Evolutionary conservation across 179 eudicot genomes (phyloP).

Genomic region (Gypsophila paniculata): DNA sequence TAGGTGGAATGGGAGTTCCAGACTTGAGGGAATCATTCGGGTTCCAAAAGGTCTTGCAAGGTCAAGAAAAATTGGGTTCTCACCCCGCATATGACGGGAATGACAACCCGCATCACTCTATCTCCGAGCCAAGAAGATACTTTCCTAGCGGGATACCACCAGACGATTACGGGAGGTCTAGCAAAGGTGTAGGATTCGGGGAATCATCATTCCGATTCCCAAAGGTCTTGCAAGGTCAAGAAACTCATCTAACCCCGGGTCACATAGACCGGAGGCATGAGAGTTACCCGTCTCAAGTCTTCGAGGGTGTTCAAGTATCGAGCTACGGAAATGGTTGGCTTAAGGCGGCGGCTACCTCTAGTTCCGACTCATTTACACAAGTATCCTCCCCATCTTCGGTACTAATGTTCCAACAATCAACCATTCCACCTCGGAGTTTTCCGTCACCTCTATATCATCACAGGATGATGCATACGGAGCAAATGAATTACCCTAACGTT

Average conservation of each 20-base stretch:
- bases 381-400: slow-evolving; percentile 69
- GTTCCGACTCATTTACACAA: slow-evolving; percentile 21
- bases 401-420: slow-evolving; percentile 50
- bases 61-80: slow-evolving; percentile 91
- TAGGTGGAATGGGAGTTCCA: slow-evolving; percentile 66
- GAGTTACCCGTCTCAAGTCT: slow-evolving; percentile 28
- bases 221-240: slow-evolving; percentile 99
- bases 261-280: slow-evolving; percentile 33
- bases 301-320: slow-evolving; percentile 43
- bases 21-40: slow-evolving; percentile 79
- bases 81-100: slow-evolving; percentile 37
- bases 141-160: slow-evolving; percentile 29
- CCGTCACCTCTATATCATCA: slow-evolving; percentile 22
- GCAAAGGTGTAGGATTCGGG: slow-evolving; percentile 38
- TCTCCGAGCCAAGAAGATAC: slow-evolving; percentile 42
- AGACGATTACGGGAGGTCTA: slow-evolving; percentile 35
- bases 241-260: slow-evolving; percentile 40
- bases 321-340: slow-evolving; percentile 31
- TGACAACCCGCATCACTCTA: slow-evolving; percentile 41
- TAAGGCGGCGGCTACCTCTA: neutral
- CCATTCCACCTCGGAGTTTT: slow-evolving; percentile 29
- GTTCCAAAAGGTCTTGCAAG: slow-evolving; percentile 99
- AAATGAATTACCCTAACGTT: slow-evolving; percentile 7
- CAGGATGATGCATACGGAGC: slow-evolving; percentile 22
- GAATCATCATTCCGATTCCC: slow-evolving; percentile 59